Conservation (phyloP, 805 yeast genomes). For the Ogataea kodamae region DNA sequence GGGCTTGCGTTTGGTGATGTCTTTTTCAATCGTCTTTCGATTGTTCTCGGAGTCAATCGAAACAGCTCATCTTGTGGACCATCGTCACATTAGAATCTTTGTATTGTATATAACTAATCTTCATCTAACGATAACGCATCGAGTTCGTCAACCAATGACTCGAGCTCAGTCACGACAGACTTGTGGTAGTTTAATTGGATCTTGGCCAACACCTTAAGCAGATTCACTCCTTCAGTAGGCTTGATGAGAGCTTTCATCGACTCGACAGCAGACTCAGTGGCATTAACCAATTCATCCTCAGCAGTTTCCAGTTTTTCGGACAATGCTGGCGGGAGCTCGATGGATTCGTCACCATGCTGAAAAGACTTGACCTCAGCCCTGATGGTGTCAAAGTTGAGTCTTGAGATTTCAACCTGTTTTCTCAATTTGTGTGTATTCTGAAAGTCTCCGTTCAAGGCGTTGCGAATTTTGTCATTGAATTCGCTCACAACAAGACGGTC, state of each 20-base stretch:
- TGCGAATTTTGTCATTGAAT: conserved; percentile 54
- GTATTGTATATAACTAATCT: conserved; percentile 23
- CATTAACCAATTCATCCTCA: conserved; percentile 79
- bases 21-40: conserved; percentile 57
- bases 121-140: conserved; percentile 43
- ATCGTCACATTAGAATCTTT: conserved; percentile 21
- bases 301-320: conserved; percentile 49
- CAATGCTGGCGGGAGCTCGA: conserved; percentile 47
- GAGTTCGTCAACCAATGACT: conserved; percentile 42
- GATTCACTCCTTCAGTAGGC: conserved; percentile 59
- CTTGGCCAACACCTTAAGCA: conserved; percentile 62
- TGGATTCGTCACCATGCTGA: conserved; percentile 35
- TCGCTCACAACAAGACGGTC: conserved; percentile 59
- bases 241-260: conserved; percentile 70
- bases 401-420: conserved; percentile 63
- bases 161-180: conserved; percentile 47
- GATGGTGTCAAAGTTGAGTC: conserved; percentile 66
- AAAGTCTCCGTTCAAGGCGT: conserved; percentile 54
- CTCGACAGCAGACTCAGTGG: conserved; percentile 74
- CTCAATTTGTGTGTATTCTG: conserved; percentile 58
- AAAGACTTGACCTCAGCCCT: conserved; percentile 51
- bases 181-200: conserved; percentile 67
- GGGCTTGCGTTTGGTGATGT: conserved; percentile 73
- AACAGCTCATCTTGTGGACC: conserved; percentile 30
- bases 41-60: conserved; percentile 36